phyloP scores from a whole-genome alignment of 2,329 filamentous ascomycete species.

The Shiraia bambusicola region DNA sequence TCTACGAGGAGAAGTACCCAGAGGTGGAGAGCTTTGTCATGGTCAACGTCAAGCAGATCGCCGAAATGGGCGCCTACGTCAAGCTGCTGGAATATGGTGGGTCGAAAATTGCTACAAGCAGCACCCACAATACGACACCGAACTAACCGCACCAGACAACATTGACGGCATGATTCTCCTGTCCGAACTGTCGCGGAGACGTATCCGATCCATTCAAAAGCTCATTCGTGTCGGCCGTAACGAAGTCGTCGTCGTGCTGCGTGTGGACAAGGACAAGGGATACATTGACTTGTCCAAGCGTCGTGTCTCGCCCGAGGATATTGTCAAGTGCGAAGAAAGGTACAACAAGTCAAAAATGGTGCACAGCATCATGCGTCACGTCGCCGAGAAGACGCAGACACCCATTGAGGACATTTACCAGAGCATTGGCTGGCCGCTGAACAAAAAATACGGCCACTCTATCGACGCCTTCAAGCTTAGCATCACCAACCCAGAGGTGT shows the following conservation, averaged over 20 bases:
- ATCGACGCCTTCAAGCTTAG: conserved; percentile 99
- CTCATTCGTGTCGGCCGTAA: conserved; percentile 97
- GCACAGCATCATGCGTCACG: conserved; percentile 97
- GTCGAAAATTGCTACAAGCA: conserved; percentile 3
- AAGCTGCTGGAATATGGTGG: conserved; percentile 89
- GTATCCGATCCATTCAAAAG: conserved; percentile 98
- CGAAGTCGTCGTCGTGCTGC: conserved; percentile 95
- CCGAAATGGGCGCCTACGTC: conserved; percentile 99
- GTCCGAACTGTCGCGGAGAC: conserved; percentile 93
- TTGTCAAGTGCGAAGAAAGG: conserved; percentile 96
- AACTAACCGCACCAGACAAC: conserved; percentile 63
- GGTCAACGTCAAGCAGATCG: conserved; percentile 99
- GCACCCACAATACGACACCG: not conserved
- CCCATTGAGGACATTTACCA: conserved; percentile 96
- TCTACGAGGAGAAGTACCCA: conserved; percentile 96
- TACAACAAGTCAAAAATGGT: conserved; percentile 99
- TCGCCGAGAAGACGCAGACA: conserved; percentile 91
- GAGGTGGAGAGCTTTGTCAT: conserved; percentile 99
- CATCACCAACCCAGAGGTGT: conserved; percentile 96
- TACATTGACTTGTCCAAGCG: conserved; percentile 99
- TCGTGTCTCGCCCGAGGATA: conserved; percentile 95
- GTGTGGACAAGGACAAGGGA: conserved; percentile 99
- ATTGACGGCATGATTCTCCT: conserved; percentile 99
- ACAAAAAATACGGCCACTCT: conserved; percentile 95
- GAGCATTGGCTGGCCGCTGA: conserved; percentile 92